These are phyloP conservation scores for Tagetes erecta DNA, from an alignment of 129 eudicot genomes.

Conservation along the genomic window DNA sequence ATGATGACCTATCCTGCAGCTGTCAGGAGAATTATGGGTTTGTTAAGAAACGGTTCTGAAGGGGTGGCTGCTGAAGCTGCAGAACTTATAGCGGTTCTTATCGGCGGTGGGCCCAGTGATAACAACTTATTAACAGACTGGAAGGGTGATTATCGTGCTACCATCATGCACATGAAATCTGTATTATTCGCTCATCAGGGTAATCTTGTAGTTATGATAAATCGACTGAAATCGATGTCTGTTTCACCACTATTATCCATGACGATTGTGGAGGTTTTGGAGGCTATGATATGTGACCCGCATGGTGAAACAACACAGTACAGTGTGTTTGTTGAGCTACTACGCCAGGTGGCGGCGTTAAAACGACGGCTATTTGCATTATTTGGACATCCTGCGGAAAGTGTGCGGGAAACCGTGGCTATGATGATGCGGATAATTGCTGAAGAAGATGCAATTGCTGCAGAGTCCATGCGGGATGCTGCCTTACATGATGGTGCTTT, in stretches of 20 bases:
- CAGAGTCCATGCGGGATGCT: slow-evolving; percentile 98
- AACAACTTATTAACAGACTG: slow-evolving; percentile 63
- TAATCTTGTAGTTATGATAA: slow-evolving; percentile 69
- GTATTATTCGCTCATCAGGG: slow-evolving; percentile 81
- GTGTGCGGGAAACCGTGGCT: slow-evolving; percentile 94
- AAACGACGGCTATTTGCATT: slow-evolving; percentile 83
- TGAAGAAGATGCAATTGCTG: slow-evolving; percentile 98
- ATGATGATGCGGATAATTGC: slow-evolving; percentile 97
- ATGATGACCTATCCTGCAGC: slow-evolving; percentile 98
- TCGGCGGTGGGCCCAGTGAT: slow-evolving; percentile 94
- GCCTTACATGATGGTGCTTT: slow-evolving; percentile 99
- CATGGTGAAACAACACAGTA: slow-evolving; percentile 94
- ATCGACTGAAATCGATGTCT: slow-evolving; percentile 87
- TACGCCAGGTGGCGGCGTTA: slow-evolving; percentile 92
- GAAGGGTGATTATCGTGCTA: slow-evolving; percentile 93
- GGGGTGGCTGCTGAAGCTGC: slow-evolving; percentile 92
- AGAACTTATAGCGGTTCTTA: slow-evolving; percentile 80
- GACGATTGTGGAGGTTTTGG: slow-evolving; percentile 93
- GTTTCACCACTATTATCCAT: slow-evolving; percentile 85
- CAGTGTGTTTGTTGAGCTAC: slow-evolving; percentile 85
- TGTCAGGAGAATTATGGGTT: slow-evolving; percentile 95
- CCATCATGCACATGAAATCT: slow-evolving; percentile 90
- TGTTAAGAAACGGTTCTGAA: slow-evolving; percentile 91
- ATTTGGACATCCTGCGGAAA: slow-evolving; percentile 97
- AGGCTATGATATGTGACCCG: slow-evolving; percentile 97